Percentiles rank a stretch among this genome's conserved stretches.
Conservation (phyloP, 495 filamentous ascomycete species). For the Tuber indicum region DNA sequence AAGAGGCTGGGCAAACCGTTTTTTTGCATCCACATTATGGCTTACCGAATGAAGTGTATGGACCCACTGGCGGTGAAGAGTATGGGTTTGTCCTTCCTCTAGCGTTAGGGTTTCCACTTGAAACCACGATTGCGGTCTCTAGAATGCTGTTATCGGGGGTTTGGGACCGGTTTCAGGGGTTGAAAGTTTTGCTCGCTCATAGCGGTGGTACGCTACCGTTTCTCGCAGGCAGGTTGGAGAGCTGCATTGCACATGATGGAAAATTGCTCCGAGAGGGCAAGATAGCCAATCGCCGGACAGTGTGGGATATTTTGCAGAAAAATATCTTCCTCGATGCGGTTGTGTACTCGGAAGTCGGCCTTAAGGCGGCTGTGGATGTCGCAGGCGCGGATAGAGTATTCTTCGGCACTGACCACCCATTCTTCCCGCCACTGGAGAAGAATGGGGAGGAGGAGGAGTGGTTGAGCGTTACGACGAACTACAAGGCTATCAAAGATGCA, state of each 20-base stretch:
- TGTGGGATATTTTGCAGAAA: conserved; percentile 77
- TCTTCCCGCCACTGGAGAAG: conserved; percentile 75
- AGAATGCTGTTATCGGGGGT: conserved; percentile 79
- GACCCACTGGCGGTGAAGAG: conserved; percentile 54
- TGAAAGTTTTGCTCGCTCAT: conserved; percentile 77
- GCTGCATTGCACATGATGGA: conserved; percentile 76
- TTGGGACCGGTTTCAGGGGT: conserved; percentile 66
- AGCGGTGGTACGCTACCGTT: conserved; percentile 85
- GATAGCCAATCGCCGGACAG: conserved; percentile 48
- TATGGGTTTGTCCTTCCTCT: conserved; percentile 88
- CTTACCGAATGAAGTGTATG: conserved; percentile 70
- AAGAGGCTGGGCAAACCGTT: conserved; percentile 56
- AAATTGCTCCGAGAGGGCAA: conserved; percentile 49
- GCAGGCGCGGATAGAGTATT: conserved; percentile 61
- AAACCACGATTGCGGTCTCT: conserved; percentile 86
- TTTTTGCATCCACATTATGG: conserved; percentile 96
- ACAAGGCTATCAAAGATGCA: conserved; percentile 58
- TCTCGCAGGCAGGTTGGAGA: conserved; percentile 80
- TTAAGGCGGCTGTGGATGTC: conserved; percentile 64
- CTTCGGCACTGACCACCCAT: conserved; percentile 91
- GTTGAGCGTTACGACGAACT: conserved; percentile 77
- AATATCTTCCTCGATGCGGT: conserved; percentile 91
- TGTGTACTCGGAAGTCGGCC: conserved; percentile 65
- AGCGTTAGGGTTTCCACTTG: conserved; percentile 82
- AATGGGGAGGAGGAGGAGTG: conserved; percentile 56